Evolutionary conservation across 2,329 filamentous ascomycete species (phyloP).

Genomic region (Talaromyces sp.): DNA sequence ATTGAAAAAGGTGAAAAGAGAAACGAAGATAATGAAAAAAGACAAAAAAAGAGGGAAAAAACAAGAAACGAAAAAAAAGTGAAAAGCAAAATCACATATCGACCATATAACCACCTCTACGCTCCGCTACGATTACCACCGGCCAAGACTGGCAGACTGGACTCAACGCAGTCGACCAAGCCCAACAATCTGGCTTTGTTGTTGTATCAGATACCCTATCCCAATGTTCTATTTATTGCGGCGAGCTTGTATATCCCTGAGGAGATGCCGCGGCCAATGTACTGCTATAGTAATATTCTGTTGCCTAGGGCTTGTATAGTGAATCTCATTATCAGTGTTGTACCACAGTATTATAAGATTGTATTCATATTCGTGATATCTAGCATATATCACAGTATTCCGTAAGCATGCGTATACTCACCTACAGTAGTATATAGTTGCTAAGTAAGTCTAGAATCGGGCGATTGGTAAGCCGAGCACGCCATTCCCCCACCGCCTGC

Average conservation of each 20-base stretch:
- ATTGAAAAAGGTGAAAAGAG: not conserved
- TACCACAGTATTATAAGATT: too few species aligned
- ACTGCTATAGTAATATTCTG: not conserved
- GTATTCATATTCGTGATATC: too few species aligned
- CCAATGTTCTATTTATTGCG: not conserved
- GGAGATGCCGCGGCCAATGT: not conserved
- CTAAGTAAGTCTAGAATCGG: not conserved
- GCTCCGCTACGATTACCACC: not conserved
- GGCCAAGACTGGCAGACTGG: not conserved
- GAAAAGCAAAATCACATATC: not conserved
- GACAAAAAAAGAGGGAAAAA: not conserved
- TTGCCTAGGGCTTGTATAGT: not conserved
- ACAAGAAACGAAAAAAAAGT: constrained; percentile 1
- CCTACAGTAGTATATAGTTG: too few species aligned
- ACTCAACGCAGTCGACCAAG: not conserved
- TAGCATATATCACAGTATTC: too few species aligned
- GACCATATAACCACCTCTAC: not conserved
- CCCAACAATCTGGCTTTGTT: not conserved
- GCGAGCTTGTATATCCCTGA: not conserved
- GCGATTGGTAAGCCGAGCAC: constrained; percentile 12
- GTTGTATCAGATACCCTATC: constrained; percentile 7
- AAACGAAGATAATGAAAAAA: not conserved
- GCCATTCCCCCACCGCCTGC: constrained; percentile 9
- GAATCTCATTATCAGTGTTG: not conserved
- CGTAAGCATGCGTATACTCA: too few species aligned